These are phyloP conservation scores for Trichoderma virens DNA, from an alignment of 495 filamentous ascomycete genomes.

Conservation along the genomic window DNA sequence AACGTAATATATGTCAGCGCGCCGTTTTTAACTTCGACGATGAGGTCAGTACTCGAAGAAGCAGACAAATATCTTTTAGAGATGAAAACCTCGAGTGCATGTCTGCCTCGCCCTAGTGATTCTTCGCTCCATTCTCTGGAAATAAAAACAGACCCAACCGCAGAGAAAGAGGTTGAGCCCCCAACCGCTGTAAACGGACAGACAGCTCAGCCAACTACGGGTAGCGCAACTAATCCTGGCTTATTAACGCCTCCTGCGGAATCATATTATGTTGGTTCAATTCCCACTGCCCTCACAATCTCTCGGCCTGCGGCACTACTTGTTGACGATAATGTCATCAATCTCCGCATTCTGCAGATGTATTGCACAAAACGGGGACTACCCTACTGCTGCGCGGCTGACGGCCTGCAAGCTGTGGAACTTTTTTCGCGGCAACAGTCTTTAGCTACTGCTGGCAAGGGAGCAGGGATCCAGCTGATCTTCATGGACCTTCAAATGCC, in stretches of 20 bases:
- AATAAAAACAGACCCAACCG: too few relatives aligned
- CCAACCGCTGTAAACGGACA: neutral
- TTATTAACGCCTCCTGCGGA: neutral
- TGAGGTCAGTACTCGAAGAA: neutral
- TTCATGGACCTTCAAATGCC: conserved; percentile 18
- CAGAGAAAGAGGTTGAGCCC: neutral
- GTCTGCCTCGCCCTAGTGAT: neutral
- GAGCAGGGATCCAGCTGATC: conserved; percentile 9
- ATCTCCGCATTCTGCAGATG: conserved; percentile 15
- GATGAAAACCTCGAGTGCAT: neutral
- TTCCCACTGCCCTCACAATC: neutral
- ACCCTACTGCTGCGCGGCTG: conserved; percentile 11
- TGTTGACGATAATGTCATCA: conserved; percentile 15
- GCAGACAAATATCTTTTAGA: neutral
- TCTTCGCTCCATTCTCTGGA: neutral
- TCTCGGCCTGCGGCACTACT: conserved; percentile 11
- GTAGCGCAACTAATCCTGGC: neutral
- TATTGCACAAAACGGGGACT: conserved; percentile 16
- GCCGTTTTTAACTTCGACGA: conserved; percentile 10
- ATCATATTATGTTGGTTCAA: neutral
- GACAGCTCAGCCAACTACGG: neutral
- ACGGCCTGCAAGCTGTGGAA: conserved; percentile 13
- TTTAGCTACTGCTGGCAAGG: neutral
- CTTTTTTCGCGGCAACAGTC: neutral
- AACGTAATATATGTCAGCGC: conserved; percentile 6